These are phyloP conservation scores for Artemisia argyi DNA, from an alignment of 129 eudicot species.

Conservation along the genomic window DNA sequence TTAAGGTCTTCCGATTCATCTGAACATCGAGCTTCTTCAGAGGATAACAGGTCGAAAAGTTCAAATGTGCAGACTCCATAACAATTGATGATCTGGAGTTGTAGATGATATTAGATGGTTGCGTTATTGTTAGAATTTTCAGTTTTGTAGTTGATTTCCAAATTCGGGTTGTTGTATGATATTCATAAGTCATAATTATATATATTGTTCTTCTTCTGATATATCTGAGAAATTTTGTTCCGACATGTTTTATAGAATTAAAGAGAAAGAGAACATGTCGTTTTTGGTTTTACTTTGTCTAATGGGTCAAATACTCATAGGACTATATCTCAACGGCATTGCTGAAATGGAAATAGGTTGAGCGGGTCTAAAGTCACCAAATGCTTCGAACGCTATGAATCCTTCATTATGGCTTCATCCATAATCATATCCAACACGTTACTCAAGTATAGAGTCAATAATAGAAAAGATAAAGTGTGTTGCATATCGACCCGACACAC, in stretches of 20 bases:
- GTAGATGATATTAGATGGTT: slow-evolving; percentile 14
- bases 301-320: background rate
- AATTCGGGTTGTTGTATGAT: slow-evolving; percentile 20
- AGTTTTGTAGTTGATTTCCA: slow-evolving; percentile 25
- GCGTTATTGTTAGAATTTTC: slow-evolving; percentile 24
- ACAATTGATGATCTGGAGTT: slow-evolving; percentile 21
- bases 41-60: slow-evolving; percentile 67
- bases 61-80: slow-evolving; percentile 72
- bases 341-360: too few species aligned
- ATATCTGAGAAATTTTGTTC: background rate
- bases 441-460: too few species aligned
- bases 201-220: background rate
- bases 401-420: too few species aligned
- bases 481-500: too few species aligned
- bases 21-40: slow-evolving; percentile 62
- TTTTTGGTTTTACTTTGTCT: background rate
- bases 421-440: too few species aligned
- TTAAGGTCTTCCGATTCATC: slow-evolving; percentile 54
- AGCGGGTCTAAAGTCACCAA: too few species aligned
- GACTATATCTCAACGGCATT: too few species aligned
- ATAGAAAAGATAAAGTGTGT: too few species aligned
- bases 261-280: too few species aligned
- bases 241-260: too few species aligned
- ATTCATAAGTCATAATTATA: slow-evolving; percentile 8
- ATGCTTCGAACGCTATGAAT: too few species aligned